phyloP scores from a whole-genome alignment of 345 rosid genomes.

The Eutrema heterophyllum region DNA sequence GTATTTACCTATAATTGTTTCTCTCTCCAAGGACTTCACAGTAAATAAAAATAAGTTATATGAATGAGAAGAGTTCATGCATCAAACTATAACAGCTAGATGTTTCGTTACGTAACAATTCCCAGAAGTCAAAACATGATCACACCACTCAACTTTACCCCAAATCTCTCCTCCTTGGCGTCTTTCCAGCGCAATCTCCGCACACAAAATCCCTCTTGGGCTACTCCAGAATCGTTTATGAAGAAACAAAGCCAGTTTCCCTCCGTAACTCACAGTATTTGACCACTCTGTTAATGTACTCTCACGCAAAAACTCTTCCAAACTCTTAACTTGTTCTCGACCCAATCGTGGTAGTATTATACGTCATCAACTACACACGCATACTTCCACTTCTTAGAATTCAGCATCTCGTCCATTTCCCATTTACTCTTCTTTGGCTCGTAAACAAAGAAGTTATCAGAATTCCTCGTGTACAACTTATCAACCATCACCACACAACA shows the following conservation, averaged over 20 bases:
- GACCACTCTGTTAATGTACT: no score
- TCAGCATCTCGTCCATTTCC: background rate
- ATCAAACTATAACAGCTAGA: background rate
- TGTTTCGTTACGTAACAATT: fast-evolving
- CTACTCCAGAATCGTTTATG: no score
- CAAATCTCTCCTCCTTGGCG: background rate
- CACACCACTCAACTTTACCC: background rate
- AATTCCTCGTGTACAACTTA: background rate
- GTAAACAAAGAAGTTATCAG: background rate
- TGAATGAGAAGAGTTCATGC: background rate
- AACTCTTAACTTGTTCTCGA: no score
- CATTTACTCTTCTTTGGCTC: background rate
- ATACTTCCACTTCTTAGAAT: fast-evolving
- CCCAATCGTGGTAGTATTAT: background rate
- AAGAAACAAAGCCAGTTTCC: no score
- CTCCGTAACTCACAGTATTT: no score
- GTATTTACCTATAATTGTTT: no score
- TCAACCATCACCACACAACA: no score
- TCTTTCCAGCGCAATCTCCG: background rate
- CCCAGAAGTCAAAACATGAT: background rate
- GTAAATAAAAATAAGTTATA: no score
- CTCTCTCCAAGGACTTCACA: no score
- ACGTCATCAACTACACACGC: background rate
- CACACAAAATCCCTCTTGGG: background rate
- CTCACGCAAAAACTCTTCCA: no score